Conservation (phyloP, 352 stramenopile species). For the Pythium phragmitis region DNA sequence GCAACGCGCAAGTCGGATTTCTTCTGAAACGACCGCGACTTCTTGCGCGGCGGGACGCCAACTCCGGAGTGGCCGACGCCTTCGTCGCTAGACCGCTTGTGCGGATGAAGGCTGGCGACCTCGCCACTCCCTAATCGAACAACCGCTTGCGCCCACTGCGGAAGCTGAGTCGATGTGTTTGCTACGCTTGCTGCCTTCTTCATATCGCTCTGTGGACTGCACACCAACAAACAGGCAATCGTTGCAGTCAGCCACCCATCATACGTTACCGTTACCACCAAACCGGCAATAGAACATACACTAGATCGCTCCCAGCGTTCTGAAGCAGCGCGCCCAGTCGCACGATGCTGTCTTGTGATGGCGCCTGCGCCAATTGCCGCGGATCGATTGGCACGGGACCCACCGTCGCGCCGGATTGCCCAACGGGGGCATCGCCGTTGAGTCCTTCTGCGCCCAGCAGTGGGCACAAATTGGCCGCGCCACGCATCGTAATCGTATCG, state of each 20-base stretch:
- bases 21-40: slow-evolving; percentile 13
- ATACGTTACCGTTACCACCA: neutral
- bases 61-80: neutral
- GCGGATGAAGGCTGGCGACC: neutral
- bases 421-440: slow-evolving; percentile 28
- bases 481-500: slow-evolving; percentile 39
- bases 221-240: neutral
- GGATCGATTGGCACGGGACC: slow-evolving; percentile 7
- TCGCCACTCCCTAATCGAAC: slow-evolving; percentile 40
- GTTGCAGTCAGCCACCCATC: slow-evolving; percentile 5
- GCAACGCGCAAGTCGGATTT: slow-evolving; percentile 16
- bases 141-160: slow-evolving; percentile 56
- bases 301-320: slow-evolving; percentile 31
- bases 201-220: slow-evolving; percentile 11
- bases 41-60: slow-evolving; percentile 18
- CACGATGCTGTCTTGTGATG: slow-evolving; percentile 26
- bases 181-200: neutral
- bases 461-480: slow-evolving; percentile 53
- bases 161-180: slow-evolving; percentile 22
- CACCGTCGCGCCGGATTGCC: slow-evolving; percentile 23
- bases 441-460: slow-evolving; percentile 35
- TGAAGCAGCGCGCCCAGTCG: slow-evolving; percentile 45
- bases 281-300: slow-evolving; percentile 30
- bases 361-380: slow-evolving; percentile 3
- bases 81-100: slow-evolving; percentile 15